These are phyloP conservation scores for Blastobotrys attinorum DNA, from an alignment of 805 yeast genomes.

Conservation along the genomic window DNA sequence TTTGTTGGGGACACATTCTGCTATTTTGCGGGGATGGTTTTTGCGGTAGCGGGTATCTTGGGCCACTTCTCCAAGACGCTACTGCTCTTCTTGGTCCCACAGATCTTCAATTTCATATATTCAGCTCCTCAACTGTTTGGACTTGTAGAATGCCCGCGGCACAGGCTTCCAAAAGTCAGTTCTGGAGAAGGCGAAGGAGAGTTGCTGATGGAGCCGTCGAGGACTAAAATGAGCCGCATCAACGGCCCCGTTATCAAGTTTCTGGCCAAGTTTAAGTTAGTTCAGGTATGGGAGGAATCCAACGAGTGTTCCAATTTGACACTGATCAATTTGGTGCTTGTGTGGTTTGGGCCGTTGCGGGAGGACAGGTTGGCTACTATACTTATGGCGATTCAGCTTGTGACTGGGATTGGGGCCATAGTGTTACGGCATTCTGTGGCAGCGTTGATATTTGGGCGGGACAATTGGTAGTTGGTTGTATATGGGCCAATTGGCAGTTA, in stretches of 20 bases:
- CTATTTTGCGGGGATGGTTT: slow-evolving; percentile 97
- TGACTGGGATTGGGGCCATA: slow-evolving; percentile 58
- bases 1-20: slow-evolving; percentile 98
- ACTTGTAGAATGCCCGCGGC: slow-evolving; percentile 90
- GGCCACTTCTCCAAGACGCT: slow-evolving; percentile 96
- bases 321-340: slow-evolving; percentile 70
- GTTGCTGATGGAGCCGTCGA: slow-evolving; percentile 70
- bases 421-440: slow-evolving; percentile 76
- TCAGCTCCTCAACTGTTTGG: slow-evolving; percentile 89
- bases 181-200: slow-evolving; percentile 55
- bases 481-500: too few species aligned
- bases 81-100: slow-evolving; percentile 80
- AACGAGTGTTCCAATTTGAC: slow-evolving; percentile 72
- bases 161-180: slow-evolving; percentile 77
- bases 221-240: slow-evolving; percentile 27
- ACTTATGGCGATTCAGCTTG: slow-evolving; percentile 55
- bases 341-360: slow-evolving; percentile 83
- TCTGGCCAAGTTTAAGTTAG: slow-evolving; percentile 43
- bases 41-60: slow-evolving; percentile 90
- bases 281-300: slow-evolving; percentile 36
- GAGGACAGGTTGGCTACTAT: slow-evolving; percentile 67
- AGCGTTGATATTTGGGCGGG: slow-evolving; percentile 79
- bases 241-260: slow-evolving; percentile 31
- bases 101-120: slow-evolving; percentile 80
- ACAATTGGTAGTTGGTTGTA: slow-evolving; percentile 50